Base-by-base conservation (phyloP, 2,329 filamentous ascomycete species). In the Penicillium sp. region DNA sequence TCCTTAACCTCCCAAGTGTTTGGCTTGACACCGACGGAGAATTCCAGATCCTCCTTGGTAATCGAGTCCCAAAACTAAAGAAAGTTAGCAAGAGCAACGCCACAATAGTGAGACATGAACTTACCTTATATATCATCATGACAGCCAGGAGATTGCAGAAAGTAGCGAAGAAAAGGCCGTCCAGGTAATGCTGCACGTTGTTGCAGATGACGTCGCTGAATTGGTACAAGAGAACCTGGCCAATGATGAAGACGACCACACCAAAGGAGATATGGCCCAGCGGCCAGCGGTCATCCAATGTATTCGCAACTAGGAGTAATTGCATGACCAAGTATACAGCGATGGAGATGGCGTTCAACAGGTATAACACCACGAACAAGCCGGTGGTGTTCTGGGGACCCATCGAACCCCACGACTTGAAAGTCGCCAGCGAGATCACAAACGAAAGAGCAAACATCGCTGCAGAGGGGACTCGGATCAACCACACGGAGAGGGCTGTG, bases 1-100 rank as follows among this genome's bases (percentile, higher is more conserved):
- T 97, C 93, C 79, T 97, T 97, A 70, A 97, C 89, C 71, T 99
- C 94, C 94, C 94, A 99, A 73, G 94, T 97, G 78, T 96, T 95
- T 76, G 90, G 89, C 73, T 93, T 90, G 56, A 91, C 91, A 61
- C 93, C 93, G 47, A 99, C 94, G 3, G 91, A 96, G 76, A 99
- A 99, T 72, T 99, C 94, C 62, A 99, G 87, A 73, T 99, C 94
- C 77, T 99, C 94, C 70, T 90, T 91, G 23, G 94, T 99, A 74
- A 99, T 99, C 16, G 92, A 97, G 71, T 99, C 94, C 94, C 94
- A 99, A 80, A 96, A 99, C 91, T 94, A 64, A 51, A 44, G 18
- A n/a, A 55, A 41, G 61, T 77, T 67, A 76, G 71, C 16, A 39
- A 37, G n/a, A 29, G 9, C 6, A n/a, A 25, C n/a, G 13, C 7